phyloP scores from a whole-genome alignment of 768 basidiomycete species.

The Astraeus odoratus region DNA sequence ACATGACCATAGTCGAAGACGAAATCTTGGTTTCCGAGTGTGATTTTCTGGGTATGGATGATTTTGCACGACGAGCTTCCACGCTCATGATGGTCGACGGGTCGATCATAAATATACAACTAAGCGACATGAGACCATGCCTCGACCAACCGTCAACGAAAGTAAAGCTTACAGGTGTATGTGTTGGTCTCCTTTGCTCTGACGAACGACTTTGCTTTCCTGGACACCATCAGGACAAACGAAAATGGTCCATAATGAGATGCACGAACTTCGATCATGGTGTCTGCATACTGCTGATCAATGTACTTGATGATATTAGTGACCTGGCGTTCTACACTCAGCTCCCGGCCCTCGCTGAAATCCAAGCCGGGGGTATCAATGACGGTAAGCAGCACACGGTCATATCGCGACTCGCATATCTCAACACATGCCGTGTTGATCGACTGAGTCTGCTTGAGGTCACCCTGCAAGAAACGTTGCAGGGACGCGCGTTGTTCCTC shows the following conservation, averaged over 20 bases:
- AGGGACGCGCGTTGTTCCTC: conserved; percentile 62
- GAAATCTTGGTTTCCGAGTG: conserved; percentile 66
- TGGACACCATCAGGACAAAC: conserved; percentile 21
- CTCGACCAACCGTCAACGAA: background rate
- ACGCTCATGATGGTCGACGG: conserved; percentile 61
- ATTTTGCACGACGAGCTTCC: conserved; percentile 42
- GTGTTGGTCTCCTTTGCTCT: conserved; percentile 85
- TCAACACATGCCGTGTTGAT: conserved; percentile 71
- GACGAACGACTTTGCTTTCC: conserved; percentile 86
- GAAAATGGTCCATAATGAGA: background rate
- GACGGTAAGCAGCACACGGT: conserved; percentile 70
- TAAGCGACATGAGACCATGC: conserved; percentile 25
- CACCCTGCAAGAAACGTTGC: conserved; percentile 56
- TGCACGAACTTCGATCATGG: conserved; percentile 67
- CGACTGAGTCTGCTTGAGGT: conserved; percentile 50
- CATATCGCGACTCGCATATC: conserved; percentile 78
- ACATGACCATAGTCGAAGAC: conserved; percentile 45
- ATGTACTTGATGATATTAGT: conserved; percentile 68
- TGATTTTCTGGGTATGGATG: conserved; percentile 44
- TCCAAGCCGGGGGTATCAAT: conserved; percentile 86
- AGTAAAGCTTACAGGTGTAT: conserved; percentile 65
- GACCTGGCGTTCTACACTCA: conserved; percentile 76
- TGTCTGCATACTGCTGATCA: conserved; percentile 77
- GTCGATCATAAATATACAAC: conserved; percentile 83
- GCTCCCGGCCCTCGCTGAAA: conserved; percentile 62